These are phyloP conservation scores for Pezicula carpinea DNA, from an alignment of 2,329 filamentous ascomycete species.

Conservation along the genomic window DNA sequence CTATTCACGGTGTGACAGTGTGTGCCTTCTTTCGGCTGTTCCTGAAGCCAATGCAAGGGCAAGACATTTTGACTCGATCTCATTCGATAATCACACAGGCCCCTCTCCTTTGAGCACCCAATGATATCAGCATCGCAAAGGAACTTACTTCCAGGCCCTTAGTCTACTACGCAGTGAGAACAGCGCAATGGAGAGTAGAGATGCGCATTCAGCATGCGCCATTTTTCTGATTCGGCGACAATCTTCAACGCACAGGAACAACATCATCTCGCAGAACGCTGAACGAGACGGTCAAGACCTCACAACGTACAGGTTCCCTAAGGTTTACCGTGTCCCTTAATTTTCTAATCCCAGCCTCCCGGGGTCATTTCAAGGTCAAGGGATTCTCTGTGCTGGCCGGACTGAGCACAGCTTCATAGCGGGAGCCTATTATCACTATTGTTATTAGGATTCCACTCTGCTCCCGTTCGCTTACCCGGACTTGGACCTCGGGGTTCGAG, in stretches of 20 bases:
- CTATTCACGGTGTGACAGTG: neutral
- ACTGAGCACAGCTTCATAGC: no score
- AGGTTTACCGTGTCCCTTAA: neutral
- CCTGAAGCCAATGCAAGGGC: constrained; percentile 2
- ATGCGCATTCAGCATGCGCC: neutral
- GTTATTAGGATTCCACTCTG: neutral
- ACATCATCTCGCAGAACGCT: neutral
- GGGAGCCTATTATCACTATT: neutral
- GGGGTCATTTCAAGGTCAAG: no score
- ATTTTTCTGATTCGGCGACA: neutral
- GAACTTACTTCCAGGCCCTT: neutral
- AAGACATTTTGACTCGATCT: neutral
- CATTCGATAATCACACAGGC: neutral
- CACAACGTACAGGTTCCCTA: neutral
- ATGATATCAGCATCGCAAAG: neutral
- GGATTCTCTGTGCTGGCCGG: no score
- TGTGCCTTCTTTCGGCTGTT: neutral
- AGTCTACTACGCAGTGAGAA: neutral
- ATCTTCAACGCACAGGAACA: neutral
- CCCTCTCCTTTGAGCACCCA: neutral
- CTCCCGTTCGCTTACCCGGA: neutral
- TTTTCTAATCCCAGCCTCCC: no score
- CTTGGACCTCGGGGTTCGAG: neutral
- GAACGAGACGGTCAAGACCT: neutral
- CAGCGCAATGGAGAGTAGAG: neutral